Base-by-base conservation (phyloP, 2,329 filamentous ascomycete genomes). In the Sporothrix euskadiensis region DNA sequence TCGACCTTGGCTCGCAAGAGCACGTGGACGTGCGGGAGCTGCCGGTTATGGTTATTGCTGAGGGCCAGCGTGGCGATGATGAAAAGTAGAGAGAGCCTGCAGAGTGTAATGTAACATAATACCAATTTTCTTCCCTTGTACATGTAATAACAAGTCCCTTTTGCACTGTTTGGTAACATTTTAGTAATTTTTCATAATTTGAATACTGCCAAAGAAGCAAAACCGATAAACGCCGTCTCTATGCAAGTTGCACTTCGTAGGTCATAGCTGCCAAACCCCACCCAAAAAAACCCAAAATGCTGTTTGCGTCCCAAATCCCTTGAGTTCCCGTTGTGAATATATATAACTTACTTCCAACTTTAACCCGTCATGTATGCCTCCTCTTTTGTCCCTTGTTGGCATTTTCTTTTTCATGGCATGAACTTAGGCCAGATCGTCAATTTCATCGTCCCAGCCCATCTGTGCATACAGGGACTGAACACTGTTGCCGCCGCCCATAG, bases 11-110 rank as follows among this genome's bases (percentile, higher is more conserved):
- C 30, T 92, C 88, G 47, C 90, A 93, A 78, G 92, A 94, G 82
- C 91, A 92, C 78, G 90, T 93, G 3, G 92, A 95, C 80, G 89
- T 94, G 72, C 86, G 88, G 74, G 91, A 95, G 75, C 80, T 96
- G 76, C 93, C 93, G 0, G 89, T 87, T 61, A 88, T 94, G 77
- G 82, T 93, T 71, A 85, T 91, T 19, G 81, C 63, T 26, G 73
- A 75, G 63, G 68, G 75, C 16, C 39, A n/a, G 61, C 84, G 73
- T 74, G 76, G 26, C 73, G 74, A 76, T 73, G 35, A 69, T 71
- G 44, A 75, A 35, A 56, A 59, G 54, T 59, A 56, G 59, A 16
- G 49, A 10, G 22, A 49, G 63, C 41, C n/a, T 12, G 16, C 9
- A n/a, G 59, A 14, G 59, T 8, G 65, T 54, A 54, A 30, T 39